phyloP scores from a whole-genome alignment of 2,329 filamentous ascomycete genomes.

The Apiospora koreana region DNA sequence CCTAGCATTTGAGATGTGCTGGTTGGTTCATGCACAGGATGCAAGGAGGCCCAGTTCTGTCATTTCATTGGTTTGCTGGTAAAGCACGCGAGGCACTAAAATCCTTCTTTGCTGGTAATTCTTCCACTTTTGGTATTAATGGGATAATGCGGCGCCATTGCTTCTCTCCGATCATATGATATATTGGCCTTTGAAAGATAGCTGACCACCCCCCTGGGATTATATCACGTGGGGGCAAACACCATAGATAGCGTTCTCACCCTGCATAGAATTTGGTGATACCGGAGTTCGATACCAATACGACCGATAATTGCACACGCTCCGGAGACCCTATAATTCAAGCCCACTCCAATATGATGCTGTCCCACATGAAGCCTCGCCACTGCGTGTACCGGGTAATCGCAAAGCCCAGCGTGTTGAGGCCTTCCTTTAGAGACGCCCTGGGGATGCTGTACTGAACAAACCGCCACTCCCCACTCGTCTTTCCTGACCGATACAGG shows the following conservation, averaged over 20 bases:
- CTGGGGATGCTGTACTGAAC: constrained; percentile 38
- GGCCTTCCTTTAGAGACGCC: constrained; percentile 20
- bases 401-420: constrained; percentile 26
- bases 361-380: constrained; percentile 31
- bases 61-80: no score
- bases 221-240: no score
- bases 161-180: neutral
- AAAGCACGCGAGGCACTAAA: no score
- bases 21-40: neutral
- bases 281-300: neutral
- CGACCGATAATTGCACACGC: neutral
- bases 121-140: no score
- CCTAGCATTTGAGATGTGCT: no score
- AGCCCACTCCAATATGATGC: constrained; percentile 28
- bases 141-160: no score
- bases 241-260: no score
- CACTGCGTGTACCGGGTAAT: constrained; percentile 27
- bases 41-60: no score
- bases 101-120: no score
- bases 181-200: neutral
- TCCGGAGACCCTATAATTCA: neutral
- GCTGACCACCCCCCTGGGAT: neutral
- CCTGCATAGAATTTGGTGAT: no score
- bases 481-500: constrained; percentile 47
- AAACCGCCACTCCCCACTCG: constrained; percentile 49